Conservation (phyloP, 2,329 filamentous ascomycete genomes). For the Pseudogymnoascus verrucosus region DNA sequence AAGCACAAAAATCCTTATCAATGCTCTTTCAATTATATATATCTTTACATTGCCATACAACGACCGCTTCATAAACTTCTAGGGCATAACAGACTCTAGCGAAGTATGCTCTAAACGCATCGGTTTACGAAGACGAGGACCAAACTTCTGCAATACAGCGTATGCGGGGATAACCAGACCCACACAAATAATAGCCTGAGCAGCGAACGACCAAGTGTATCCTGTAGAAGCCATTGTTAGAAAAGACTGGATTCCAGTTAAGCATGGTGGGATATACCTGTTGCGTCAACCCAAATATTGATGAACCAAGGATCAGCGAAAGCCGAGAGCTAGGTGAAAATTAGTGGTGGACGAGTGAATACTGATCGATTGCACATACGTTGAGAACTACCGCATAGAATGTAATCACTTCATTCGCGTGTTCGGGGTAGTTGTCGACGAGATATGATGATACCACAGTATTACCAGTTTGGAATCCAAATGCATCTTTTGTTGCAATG, state of each 20-base stretch:
- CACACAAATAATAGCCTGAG: conserved; percentile 25
- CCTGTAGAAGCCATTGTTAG: conserved; percentile 9
- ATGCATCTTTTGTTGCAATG: conserved; percentile 33
- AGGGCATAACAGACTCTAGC: neutral
- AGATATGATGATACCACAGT: conserved; percentile 45
- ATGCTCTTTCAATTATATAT: neutral
- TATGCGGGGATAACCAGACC: conserved; percentile 21
- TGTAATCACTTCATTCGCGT: conserved; percentile 45
- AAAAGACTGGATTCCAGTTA: neutral
- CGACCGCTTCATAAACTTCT: neutral
- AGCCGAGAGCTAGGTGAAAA: conserved; percentile 13
- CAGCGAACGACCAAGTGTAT: conserved; percentile 26
- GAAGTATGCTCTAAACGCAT: conserved; percentile 9
- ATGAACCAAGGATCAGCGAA: conserved; percentile 24
- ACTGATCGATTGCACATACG: conserved; percentile 35
- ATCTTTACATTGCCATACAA: neutral
- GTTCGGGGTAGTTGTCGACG: conserved; percentile 46
- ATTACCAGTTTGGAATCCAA: conserved; percentile 50
- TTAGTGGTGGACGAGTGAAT: conserved; percentile 18
- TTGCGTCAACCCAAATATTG: conserved; percentile 21
- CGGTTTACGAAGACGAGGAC: conserved; percentile 16
- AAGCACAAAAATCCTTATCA: neutral
- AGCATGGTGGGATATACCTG: conserved; percentile 9
- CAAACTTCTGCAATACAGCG: conserved; percentile 21
- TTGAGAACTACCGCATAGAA: conserved; percentile 49